These are phyloP conservation scores for Calonectria pseudoreteaudii DNA, from an alignment of 2,329 filamentous ascomycete genomes.

Conservation along the genomic window DNA sequence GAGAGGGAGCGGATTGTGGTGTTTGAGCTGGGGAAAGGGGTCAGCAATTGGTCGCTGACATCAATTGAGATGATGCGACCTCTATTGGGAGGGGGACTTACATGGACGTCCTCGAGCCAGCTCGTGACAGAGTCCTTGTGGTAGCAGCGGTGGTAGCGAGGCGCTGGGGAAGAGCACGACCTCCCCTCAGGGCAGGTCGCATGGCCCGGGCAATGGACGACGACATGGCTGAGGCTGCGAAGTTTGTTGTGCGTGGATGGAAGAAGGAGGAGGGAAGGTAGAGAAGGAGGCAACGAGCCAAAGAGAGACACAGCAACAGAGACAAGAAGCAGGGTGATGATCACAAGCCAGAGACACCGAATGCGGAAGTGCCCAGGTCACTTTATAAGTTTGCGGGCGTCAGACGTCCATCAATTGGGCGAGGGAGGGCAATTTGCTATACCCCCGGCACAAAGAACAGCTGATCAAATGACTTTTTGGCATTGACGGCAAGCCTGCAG, in stretches of 20 bases:
- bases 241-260: background rate
- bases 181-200: constrained; percentile 63
- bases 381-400: constrained; percentile 6
- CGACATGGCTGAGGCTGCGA: constrained; percentile 43
- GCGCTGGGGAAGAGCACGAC: constrained; percentile 50
- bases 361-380: background rate
- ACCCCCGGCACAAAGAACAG: background rate
- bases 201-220: constrained; percentile 64
- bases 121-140: constrained; percentile 34
- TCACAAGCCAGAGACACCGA: constrained; percentile 10
- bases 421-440: background rate
- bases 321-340: background rate
- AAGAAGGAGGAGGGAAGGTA: background rate
- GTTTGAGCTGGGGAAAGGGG: constrained; percentile 26
- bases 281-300: background rate
- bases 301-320: background rate
- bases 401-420: background rate
- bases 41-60: constrained; percentile 11
- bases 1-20: constrained; percentile 67
- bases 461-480: background rate
- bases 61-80: background rate
- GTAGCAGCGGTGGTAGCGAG: constrained; percentile 33
- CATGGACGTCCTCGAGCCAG: constrained; percentile 40
- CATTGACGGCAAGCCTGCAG: background rate
- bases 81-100: constrained; percentile 29